Base-by-base conservation (phyloP, 2,329 filamentous ascomycete species). In the Knufia fluminis region DNA sequence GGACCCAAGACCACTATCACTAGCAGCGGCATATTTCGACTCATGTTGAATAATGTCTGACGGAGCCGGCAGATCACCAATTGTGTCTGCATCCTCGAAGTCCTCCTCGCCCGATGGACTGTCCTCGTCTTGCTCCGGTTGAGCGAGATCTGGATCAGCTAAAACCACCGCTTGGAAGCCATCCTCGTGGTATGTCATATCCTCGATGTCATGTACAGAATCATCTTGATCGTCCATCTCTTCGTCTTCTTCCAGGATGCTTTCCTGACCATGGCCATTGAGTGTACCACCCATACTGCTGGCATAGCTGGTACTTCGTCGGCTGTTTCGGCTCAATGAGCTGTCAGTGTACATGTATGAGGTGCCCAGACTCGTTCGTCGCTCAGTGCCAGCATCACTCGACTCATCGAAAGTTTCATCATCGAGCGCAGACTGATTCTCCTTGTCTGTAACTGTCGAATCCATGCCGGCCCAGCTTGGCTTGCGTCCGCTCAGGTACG, bases 351-450 rank as follows among this genome's bases (percentile, higher is more conserved):
- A 68, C 56, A 58, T 60, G 49, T 56, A 51, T 33, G 56, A 57
- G 2, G 56, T 59, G 12, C 65, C 63, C 52, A 70, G 71, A 58
- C 68, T 72, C 2, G 67, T 65, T 39, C 68, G 60, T 39, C 71
- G 62, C 52, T 72, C 69, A 1, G 69, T 71, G n/a, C 63, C 65
- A 14, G 64, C 57, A 32, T 84, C 79, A 58, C 75, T 80, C 7
- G 64, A 67, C 4, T 61, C 70, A 22, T 64, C 55, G 50, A 63
- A 67, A 36, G 66, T 67, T 9, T 64, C 62, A 39, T 65, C 64
- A 56, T 83, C 80, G 52, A 85, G 82, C 36, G 81, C 76, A n/a
- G 73, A 72, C 33, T 84, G 69, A 55, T 85, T 83, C 61, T 84
- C 82, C 64, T 83, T 83, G 61, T 74, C 70, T 7, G 67, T 64